Evolutionary conservation across 176 grass and related monocot genomes (phyloP).

Genomic region (Phoenix dactylifera): DNA sequence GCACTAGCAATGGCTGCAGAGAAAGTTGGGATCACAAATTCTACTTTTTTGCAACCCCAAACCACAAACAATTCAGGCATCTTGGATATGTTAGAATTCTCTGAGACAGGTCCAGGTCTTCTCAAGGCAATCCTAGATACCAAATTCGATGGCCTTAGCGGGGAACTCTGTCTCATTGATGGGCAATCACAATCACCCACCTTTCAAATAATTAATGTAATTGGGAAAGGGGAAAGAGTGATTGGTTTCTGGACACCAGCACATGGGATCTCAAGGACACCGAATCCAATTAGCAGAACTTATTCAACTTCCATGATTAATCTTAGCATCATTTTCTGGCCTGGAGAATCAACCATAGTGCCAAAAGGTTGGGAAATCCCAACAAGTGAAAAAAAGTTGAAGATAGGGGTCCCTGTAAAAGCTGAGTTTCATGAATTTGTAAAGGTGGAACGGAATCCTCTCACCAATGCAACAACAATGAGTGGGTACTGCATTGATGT

Average conservation of each 20-base stretch:
- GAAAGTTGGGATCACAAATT: background rate
- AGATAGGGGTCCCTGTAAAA: slow-evolving; percentile 13
- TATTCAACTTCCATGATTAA: slow-evolving; percentile 6
- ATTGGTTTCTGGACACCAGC: slow-evolving; percentile 44
- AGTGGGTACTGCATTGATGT: slow-evolving; percentile 36
- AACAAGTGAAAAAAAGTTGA: slow-evolving; percentile 1
- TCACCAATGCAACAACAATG: slow-evolving; percentile 10
- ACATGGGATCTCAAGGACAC: slow-evolving; percentile 16
- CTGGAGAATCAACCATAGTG: background rate
- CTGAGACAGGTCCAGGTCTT: slow-evolving; percentile 22
- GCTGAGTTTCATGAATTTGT: background rate
- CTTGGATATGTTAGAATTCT: slow-evolving; percentile 25
- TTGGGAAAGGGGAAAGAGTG: background rate
- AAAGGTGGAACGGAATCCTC: slow-evolving; percentile 3
- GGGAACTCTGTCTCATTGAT: slow-evolving; percentile 28
- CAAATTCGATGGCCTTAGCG: slow-evolving; percentile 30
- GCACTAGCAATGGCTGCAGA: slow-evolving; percentile 50
- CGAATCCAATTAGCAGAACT: slow-evolving; percentile 1
- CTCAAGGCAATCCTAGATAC: slow-evolving; percentile 19
- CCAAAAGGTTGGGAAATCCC: slow-evolving; percentile 16
- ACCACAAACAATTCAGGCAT: background rate
- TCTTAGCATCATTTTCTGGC: background rate
- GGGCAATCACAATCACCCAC: slow-evolving; percentile 18
- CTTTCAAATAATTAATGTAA: slow-evolving; percentile 60
- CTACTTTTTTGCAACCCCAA: background rate